phyloP scores from a whole-genome alignment of 805 yeast species.

The Candida vartiovaarae region DNA sequence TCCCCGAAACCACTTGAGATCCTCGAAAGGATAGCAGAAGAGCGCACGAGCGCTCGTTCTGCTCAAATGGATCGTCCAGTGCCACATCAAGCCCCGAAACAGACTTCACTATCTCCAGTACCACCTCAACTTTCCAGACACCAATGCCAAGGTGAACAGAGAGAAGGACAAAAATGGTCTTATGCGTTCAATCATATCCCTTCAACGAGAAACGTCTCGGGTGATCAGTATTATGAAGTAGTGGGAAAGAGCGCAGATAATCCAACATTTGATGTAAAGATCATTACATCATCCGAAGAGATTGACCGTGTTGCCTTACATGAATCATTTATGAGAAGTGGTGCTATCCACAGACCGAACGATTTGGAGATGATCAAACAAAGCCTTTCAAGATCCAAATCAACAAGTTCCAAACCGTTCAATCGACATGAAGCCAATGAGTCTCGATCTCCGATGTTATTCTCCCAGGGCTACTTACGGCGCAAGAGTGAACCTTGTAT shows the following conservation, averaged over 20 bases:
- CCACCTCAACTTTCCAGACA: not conserved
- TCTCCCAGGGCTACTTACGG: slow-evolving; percentile 4
- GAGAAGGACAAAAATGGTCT: not conserved
- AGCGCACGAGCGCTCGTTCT: too few species aligned
- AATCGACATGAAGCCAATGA: not conserved
- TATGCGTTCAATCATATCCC: not conserved
- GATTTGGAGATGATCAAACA: slow-evolving; percentile 8
- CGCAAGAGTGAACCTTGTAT: not conserved
- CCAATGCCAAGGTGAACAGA: too few species aligned
- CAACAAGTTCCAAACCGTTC: slow-evolving; percentile 8
- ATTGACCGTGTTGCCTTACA: not conserved
- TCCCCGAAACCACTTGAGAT: too few species aligned
- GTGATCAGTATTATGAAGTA: not conserved
- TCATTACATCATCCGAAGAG: slow-evolving; percentile 2
- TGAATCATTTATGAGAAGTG: not conserved
- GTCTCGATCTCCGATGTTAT: slow-evolving; percentile 5
- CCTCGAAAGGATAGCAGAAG: too few species aligned
- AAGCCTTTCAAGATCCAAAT: slow-evolving; percentile 9
- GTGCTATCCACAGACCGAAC: not conserved
- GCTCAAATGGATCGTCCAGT: too few species aligned
- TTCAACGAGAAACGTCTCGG: not conserved
- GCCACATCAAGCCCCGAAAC: too few species aligned
- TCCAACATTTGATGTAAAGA: not conserved
- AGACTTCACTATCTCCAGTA: not conserved
- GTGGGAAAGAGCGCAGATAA: not conserved